Evolutionary conservation across 352 stramenopile species (phyloP).

Genomic region (Phytophthora foliorum): DNA sequence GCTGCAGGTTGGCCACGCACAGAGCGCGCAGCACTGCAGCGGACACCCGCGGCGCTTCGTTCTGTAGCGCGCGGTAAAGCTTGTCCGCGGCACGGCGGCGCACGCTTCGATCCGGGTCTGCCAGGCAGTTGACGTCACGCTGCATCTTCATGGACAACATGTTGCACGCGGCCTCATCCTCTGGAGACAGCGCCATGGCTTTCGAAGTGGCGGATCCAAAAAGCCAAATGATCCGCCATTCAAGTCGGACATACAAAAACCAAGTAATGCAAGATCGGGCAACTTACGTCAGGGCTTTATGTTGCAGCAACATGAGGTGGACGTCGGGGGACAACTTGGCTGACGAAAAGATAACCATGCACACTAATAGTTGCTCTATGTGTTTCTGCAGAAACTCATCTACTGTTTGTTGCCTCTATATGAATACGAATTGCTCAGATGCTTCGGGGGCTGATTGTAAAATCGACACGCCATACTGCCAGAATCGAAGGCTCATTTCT

Average conservation of each 20-base stretch:
- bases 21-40: constrained; percentile 51
- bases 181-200: constrained; percentile 54
- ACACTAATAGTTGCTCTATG: constrained; percentile 29
- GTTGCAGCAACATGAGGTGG: background rate
- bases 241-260: constrained; percentile 20
- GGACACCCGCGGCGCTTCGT: constrained; percentile 50
- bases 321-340: background rate
- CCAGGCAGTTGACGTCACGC: constrained; percentile 85
- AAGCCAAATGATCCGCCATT: constrained; percentile 29
- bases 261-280: constrained; percentile 32
- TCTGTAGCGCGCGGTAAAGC: constrained; percentile 62
- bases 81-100: constrained; percentile 81
- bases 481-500: constrained; percentile 57
- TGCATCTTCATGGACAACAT: constrained; percentile 85
- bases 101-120: constrained; percentile 74
- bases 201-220: constrained; percentile 16
- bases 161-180: constrained; percentile 63
- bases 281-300: constrained; percentile 10
- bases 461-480: constrained; percentile 19
- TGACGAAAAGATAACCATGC: constrained; percentile 7
- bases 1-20: constrained; percentile 54
- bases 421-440: constrained; percentile 40
- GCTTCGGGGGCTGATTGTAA: constrained; percentile 11
- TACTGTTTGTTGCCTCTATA: constrained; percentile 42
- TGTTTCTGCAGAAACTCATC: constrained; percentile 22